A percentile compares a stretch with the other conserved stretches of the same genome.
phyloP scores from a whole-genome alignment of 1,284 basidiomycete species.

The Peniophora sp. region DNA sequence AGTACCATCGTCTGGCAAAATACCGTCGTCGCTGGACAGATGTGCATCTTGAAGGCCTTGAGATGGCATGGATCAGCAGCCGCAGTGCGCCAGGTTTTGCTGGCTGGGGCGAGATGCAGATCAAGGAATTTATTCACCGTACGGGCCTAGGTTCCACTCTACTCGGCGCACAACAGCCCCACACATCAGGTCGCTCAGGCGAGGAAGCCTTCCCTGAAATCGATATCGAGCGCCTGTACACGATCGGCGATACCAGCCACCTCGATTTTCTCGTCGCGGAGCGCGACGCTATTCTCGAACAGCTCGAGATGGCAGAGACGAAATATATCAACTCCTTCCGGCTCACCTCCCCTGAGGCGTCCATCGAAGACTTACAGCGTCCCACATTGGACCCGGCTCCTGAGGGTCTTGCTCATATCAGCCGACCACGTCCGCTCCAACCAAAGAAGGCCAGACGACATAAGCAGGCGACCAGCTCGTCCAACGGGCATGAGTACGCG shows the following conservation, averaged over 20 bases:
- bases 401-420: constrained; percentile 43
- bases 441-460: constrained; percentile 25
- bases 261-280: constrained; percentile 64
- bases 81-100: constrained; percentile 49
- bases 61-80: constrained; percentile 68
- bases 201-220: constrained; percentile 36
- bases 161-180: constrained; percentile 5
- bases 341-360: constrained; percentile 60
- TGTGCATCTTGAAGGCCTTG: constrained; percentile 55
- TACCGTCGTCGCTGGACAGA: constrained; percentile 55
- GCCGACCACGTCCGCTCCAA: constrained; percentile 45
- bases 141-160: constrained; percentile 50
- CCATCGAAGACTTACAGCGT: constrained; percentile 25
- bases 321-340: constrained; percentile 71
- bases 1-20: constrained; percentile 49
- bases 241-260: constrained; percentile 59
- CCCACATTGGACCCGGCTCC: constrained; percentile 5
- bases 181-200: constrained; percentile 15
- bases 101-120: constrained; percentile 63
- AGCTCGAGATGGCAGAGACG: constrained; percentile 72
- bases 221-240: constrained; percentile 66
- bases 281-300: constrained; percentile 64
- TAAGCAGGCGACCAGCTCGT: constrained; percentile 55
- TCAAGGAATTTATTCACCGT: constrained; percentile 63
- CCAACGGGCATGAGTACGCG: constrained; percentile 57